Percentiles rank a stretch among this genome's conserved stretches.
phyloP scores from a whole-genome alignment of 1,139 yeast species.

The Blastobotrys proliferans region DNA sequence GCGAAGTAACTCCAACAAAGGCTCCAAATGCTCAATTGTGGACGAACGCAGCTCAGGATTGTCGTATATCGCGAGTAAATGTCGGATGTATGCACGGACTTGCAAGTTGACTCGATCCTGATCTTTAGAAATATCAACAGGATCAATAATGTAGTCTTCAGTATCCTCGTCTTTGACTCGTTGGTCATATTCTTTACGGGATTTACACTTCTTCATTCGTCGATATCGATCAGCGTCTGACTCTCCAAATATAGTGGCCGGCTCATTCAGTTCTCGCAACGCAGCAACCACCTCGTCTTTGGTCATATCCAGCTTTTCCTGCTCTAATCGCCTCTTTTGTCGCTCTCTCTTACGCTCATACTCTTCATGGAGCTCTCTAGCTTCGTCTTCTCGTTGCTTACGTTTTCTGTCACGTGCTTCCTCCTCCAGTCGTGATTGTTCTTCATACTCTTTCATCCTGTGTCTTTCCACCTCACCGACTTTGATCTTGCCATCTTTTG shows the following conservation, averaged over 20 bases:
- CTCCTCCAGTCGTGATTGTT: constrained; percentile 29
- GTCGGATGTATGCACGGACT: constrained; percentile 47
- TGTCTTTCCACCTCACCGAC: constrained; percentile 25
- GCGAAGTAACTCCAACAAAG: constrained; percentile 57
- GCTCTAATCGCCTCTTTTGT: constrained; percentile 17
- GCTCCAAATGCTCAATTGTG: constrained; percentile 57
- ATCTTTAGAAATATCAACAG: constrained; percentile 40
- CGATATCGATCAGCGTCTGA: constrained; percentile 37
- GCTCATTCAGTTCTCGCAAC: constrained; percentile 39
- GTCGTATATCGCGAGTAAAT: constrained; percentile 34
- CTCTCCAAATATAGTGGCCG: constrained; percentile 44
- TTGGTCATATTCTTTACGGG: constrained; percentile 27
- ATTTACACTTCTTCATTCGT: constrained; percentile 24
- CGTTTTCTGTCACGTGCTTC: constrained; percentile 24
- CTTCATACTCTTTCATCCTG: constrained; percentile 24
- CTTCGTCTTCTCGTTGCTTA: constrained; percentile 25
- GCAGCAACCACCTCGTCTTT: constrained; percentile 50
- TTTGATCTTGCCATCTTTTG: constrained; percentile 16
- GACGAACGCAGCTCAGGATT: constrained; percentile 13
- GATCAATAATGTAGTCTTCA: constrained; percentile 27
- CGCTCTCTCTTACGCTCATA: constrained; percentile 23
- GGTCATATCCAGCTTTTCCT: constrained; percentile 16
- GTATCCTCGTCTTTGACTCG: constrained; percentile 26
- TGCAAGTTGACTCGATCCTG: constrained; percentile 39
- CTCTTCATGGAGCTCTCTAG: constrained; percentile 26